A percentile compares a stretch with the other conserved stretches of the same genome.
These are phyloP conservation scores for Talaromyces thailandensis DNA, from an alignment of 495 filamentous ascomycete species.

Conservation along the genomic window DNA sequence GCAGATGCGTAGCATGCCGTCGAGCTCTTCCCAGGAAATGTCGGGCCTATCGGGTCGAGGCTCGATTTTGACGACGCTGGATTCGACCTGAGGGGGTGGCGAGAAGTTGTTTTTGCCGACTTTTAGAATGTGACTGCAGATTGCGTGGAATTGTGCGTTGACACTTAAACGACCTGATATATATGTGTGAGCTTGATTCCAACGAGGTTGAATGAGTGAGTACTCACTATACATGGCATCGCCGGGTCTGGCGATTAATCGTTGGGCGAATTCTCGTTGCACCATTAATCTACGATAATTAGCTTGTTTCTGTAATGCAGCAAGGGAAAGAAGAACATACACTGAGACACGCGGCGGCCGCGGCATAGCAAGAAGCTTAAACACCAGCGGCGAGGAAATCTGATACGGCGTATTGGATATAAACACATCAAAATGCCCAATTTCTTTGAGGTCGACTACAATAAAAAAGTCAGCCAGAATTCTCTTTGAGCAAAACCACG, in stretches of 20 bases:
- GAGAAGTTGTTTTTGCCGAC: constrained; percentile 12
- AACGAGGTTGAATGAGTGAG: neutral
- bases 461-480: neutral
- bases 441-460: constrained; percentile 6
- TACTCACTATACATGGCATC: constrained; percentile 8
- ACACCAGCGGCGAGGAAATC: constrained; percentile 11
- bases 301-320: neutral
- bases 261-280: constrained; percentile 30
- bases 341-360: constrained; percentile 5
- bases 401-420: constrained; percentile 9
- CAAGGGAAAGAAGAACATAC: neutral
- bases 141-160: constrained; percentile 10
- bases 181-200: neutral
- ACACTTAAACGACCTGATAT: constrained; percentile 8
- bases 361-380: constrained; percentile 9
- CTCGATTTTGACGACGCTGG: constrained; percentile 11
- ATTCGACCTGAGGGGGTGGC: constrained; percentile 10
- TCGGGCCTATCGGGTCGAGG: constrained; percentile 5
- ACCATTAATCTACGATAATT: constrained; percentile 5
- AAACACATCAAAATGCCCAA: constrained; percentile 8
- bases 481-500: neutral
- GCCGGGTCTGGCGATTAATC: constrained; percentile 13
- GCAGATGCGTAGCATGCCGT: constrained; percentile 10
- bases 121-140: constrained; percentile 9
- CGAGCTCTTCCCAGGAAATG: constrained; percentile 10